phyloP scores from a whole-genome alignment of 495 filamentous ascomycete species.

The Aspergillus nidulans region DNA sequence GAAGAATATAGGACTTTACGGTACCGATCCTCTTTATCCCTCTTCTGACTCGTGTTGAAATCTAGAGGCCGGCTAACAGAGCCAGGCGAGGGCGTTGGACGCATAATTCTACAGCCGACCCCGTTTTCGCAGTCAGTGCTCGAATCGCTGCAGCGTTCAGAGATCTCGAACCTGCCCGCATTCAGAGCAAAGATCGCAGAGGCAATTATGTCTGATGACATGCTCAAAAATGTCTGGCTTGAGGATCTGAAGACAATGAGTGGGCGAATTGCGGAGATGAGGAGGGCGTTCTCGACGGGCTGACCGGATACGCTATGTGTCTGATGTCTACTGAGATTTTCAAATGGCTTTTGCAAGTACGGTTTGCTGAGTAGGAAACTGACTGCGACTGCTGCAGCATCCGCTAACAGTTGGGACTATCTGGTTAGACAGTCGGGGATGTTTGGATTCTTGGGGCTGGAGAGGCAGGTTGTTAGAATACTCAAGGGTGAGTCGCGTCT shows the following conservation, averaged over 20 bases:
- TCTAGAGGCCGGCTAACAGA: not conserved
- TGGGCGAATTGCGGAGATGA: slow-evolving; percentile 31
- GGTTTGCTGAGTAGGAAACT: too few species aligned
- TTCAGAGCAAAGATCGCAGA: slow-evolving; percentile 38
- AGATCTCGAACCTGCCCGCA: slow-evolving; percentile 37
- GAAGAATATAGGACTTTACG: slow-evolving; percentile 49
- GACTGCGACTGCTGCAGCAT: not conserved
- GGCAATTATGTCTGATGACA: slow-evolving; percentile 24
- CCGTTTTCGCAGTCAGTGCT: slow-evolving; percentile 29
- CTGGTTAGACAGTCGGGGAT: slow-evolving; percentile 36
- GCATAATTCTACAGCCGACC: slow-evolving; percentile 10
- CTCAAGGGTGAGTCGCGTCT: slow-evolving; percentile 26
- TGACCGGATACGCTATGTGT: slow-evolving; percentile 17
- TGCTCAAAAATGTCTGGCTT: slow-evolving; percentile 30
- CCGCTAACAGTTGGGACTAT: slow-evolving; percentile 22
- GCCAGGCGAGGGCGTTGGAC: not conserved
- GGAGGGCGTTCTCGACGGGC: slow-evolving; percentile 23
- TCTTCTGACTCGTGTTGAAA: not conserved
- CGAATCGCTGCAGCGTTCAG: slow-evolving; percentile 33
- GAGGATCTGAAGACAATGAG: slow-evolving; percentile 40
- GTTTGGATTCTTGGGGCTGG: slow-evolving; percentile 38
- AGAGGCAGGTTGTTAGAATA: slow-evolving; percentile 19
- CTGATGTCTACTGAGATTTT: slow-evolving; percentile 29
- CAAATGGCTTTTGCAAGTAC: too few species aligned
- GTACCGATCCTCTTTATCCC: slow-evolving; percentile 11